Base-by-base conservation (phyloP, 306 rosid genomes). In the Castanea sativa region DNA sequence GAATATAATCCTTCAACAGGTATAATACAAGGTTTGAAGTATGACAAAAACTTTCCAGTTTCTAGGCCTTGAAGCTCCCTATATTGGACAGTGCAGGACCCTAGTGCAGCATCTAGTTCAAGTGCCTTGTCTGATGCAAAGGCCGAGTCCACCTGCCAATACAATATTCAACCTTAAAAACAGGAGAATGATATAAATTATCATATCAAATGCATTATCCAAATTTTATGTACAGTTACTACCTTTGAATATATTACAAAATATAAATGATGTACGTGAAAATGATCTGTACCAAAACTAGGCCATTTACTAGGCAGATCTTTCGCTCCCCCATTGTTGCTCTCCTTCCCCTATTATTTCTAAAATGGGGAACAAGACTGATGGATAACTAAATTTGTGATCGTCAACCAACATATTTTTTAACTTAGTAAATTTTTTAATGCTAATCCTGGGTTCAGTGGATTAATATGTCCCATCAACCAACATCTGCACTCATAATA, bases 81-180 rank as follows among this genome's bases (percentile, higher is more conserved):
- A 76, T 92, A 94, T 83, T 94, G 99, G 75, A 94, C 99, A 27
- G 95, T 85, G 86, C 99, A 94, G 1, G 97, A 94, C 78, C 99
- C 97, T 29, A 94, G 93, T 63, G 95, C 87, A 43, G 92, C 95
- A 84, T 94, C 99, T 75, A 94, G 85, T 80, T 94, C 99, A 43
- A 94, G 93, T 69, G 98, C 93, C 86, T 92, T 92, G 75, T 91
- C 97, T 16, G 99, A 94, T 83, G 94, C 97, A 87, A 94, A 85
- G 52, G 52, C 82, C 53, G 93, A 92, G 86, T 92, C 97, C 80
- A 56, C 92, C 99, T 92, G 84, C 80, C 80, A 86, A 83, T 83
- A 20, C 68, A 61, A 30, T 52, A 75, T 38, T 21, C 71, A 67
- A 69, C 10, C 30, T 18, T 56, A 68, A 76, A 71, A 32, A 64